Conservation (phyloP, 1,284 basidiomycete genomes). For the Tausonia pullulans region DNA sequence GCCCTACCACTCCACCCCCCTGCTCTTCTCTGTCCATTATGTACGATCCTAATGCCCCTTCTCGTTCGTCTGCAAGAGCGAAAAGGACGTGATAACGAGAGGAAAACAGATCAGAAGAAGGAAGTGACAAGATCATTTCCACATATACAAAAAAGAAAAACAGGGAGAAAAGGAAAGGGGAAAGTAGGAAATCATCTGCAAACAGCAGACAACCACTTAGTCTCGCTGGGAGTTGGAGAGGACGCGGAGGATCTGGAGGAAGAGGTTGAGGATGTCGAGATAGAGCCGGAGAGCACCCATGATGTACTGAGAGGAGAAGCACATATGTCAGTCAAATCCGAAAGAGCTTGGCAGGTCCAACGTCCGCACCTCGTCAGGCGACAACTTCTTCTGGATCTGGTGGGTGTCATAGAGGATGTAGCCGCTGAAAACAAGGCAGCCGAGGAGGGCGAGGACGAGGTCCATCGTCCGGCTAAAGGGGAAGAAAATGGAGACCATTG, state of each 20-base stretch:
- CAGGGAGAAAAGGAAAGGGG: background rate
- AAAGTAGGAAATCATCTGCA: background rate
- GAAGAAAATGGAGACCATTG: constrained; percentile 32
- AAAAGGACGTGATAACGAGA: no score
- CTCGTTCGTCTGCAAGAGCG: no score
- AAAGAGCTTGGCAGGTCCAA: constrained; percentile 19
- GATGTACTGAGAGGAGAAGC: background rate
- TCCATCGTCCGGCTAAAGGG: constrained; percentile 35
- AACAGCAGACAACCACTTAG: background rate
- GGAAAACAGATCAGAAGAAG: no score
- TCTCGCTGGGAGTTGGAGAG: constrained; percentile 13
- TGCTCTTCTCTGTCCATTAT: no score
- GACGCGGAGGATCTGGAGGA: constrained; percentile 32
- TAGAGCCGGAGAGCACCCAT: constrained; percentile 24
- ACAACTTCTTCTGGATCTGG: constrained; percentile 35
- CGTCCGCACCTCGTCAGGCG: constrained; percentile 28
- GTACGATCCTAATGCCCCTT: no score
- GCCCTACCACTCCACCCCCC: no score
- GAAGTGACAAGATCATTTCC: no score
- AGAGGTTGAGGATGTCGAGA: constrained; percentile 30
- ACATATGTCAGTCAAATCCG: background rate
- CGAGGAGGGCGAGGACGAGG: constrained; percentile 30
- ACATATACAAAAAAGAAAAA: background rate
- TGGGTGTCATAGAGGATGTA: constrained; percentile 35
- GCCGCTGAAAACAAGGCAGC: constrained; percentile 32